Evolutionary conservation across 176 grass and related monocot genomes (phyloP), one percentile per base, ranked within the genome.

Genomic region (Panicum miliaceum): DNA sequence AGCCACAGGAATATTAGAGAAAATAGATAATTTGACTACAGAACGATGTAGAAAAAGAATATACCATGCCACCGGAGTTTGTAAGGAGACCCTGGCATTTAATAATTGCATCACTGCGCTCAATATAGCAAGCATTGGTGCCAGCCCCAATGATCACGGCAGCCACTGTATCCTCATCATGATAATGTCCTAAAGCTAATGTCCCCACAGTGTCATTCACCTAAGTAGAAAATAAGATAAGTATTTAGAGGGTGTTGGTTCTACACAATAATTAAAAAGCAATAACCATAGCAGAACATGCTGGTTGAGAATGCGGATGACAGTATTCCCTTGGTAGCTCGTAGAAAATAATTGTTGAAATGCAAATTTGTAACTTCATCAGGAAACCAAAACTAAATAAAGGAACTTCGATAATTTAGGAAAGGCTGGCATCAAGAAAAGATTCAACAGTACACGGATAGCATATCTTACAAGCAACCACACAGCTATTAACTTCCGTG

Each of bases 201-300:
- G 96, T 95, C 57, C 93, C 96, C 68, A 99, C 93, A 34, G 93
- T 94, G 85, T 99, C 96, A 58, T 96, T 96, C 38, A 96, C 96
- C 96, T 99, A 85, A 69, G 82, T 73, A 89, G 38, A 77, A 87
- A 56, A 42, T 16, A 16, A 59, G 67, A 66, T 53, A 23, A 73
- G 76, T 43, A 32, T 50, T 41, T 65, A 86, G 43, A 84, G 73
- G 64, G 45, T 19, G 4, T 40, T 48, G 53, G 47, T 58, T 42
- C 22, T 78, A 35, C 2, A 5, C 0, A 23, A 7, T 54, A 14
- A 47, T 7, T 38, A 57, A 88, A 62, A 78, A 36, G 36, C 15
- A 78, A 76, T 56, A 75, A 50, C 2, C 64, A 43, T 41, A 88
- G n/a, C 52, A 66, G 71, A 67, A 69, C 23, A 76, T 32, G n/a